These are phyloP conservation scores for Periglandula ipomoeae DNA, from an alignment of 2,329 filamentous ascomycete genomes.

Conservation along the genomic window DNA sequence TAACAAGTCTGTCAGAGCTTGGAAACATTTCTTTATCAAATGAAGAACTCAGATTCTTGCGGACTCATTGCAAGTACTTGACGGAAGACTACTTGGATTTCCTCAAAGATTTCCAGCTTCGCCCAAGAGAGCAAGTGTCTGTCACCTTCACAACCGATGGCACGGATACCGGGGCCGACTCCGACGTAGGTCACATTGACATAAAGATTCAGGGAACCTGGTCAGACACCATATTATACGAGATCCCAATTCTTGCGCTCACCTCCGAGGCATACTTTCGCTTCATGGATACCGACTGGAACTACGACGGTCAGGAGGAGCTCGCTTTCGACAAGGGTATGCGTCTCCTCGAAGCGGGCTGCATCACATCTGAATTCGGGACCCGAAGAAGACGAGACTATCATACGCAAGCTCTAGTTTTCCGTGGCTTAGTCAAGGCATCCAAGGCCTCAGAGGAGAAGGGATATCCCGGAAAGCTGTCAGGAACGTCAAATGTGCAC, in stretches of 20 bases:
- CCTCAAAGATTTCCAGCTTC: constrained; percentile 71
- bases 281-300: constrained; percentile 92
- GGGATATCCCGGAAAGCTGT: constrained; percentile 62
- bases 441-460: constrained; percentile 58
- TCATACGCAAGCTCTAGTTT: constrained; percentile 86
- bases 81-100: constrained; percentile 69
- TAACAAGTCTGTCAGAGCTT: constrained; percentile 49
- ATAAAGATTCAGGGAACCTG: constrained; percentile 74
- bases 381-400: constrained; percentile 85
- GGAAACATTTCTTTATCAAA: constrained; percentile 69
- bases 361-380: constrained; percentile 88
- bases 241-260: constrained; percentile 86
- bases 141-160: constrained; percentile 53
- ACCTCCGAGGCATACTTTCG: constrained; percentile 97
- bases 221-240: constrained; percentile 95
- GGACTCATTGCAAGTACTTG: constrained; percentile 72
- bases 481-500: constrained; percentile 93
- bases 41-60: constrained; percentile 74
- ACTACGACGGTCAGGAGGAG: constrained; percentile 76
- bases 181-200: constrained; percentile 64
- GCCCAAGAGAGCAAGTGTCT: constrained; percentile 70
- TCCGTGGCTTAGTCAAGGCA: constrained; percentile 75
- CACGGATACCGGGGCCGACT: constrained; percentile 50
- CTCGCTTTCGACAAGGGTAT: constrained; percentile 76
- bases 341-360: constrained; percentile 69